phyloP scores from a whole-genome alignment of 2,329 filamentous ascomycete species.

The Ilyonectria sp. region DNA sequence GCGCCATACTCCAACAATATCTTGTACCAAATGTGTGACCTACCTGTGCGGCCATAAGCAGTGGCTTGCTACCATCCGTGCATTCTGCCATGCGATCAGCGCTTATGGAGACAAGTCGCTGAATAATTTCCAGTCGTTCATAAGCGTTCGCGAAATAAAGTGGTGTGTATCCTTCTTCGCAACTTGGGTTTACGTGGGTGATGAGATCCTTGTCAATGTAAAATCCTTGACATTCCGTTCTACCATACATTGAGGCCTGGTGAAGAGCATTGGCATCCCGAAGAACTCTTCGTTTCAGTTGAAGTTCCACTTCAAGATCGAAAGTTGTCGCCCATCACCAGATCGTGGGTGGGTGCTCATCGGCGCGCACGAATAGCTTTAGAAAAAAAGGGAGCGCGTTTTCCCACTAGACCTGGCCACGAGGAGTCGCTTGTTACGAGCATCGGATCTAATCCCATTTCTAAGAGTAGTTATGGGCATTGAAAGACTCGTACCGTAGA shows the following conservation, averaged over 20 bases:
- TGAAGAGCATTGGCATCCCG: not conserved
- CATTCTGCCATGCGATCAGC: not conserved
- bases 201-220: not conserved
- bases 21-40: accelerated
- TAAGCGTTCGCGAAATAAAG: slow-evolving; percentile 4
- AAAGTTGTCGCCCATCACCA: not conserved
- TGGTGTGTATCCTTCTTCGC: slow-evolving; percentile 1
- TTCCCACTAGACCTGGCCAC: accelerated
- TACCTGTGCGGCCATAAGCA: not conserved
- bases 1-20: slow-evolving; percentile 1
- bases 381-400: not conserved
- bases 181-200: not conserved
- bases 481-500: not conserved
- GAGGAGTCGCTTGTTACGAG: not conserved
- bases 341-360: not conserved
- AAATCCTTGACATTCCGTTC: not conserved
- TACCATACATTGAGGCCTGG: not conserved
- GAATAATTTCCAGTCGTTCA: not conserved
- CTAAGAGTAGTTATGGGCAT: slow-evolving; percentile 2
- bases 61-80: not conserved
- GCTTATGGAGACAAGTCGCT: not conserved
- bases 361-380: not conserved
- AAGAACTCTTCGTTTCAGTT: not conserved
- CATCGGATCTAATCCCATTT: slow-evolving; percentile 7
- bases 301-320: not conserved